These are phyloP conservation scores for Cercophora samala DNA, from an alignment of 495 filamentous ascomycete species.

Conservation along the genomic window DNA sequence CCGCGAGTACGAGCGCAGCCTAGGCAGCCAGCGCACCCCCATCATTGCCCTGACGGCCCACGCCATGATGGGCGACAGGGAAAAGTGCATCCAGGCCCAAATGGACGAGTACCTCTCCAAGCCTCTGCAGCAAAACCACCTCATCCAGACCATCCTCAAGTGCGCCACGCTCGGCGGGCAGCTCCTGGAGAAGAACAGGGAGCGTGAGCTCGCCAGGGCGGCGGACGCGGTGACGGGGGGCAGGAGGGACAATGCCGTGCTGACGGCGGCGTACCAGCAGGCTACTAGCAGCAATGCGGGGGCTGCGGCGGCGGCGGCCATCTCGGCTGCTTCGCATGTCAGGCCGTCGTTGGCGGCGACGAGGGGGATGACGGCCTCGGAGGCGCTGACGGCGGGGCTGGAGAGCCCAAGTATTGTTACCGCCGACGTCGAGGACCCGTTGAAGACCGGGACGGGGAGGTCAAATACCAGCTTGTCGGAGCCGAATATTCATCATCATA, in stretches of 20 bases:
- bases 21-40: conserved; percentile 75
- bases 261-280: conserved; percentile 25
- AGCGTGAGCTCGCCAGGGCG: conserved; percentile 43
- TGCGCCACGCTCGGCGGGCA: conserved; percentile 89
- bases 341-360: conserved; percentile 38
- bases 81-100: conserved; percentile 96
- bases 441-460: conserved; percentile 57
- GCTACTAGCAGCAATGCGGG: neutral
- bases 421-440: conserved; percentile 61
- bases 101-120: conserved; percentile 99
- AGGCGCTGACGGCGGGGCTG: conserved; percentile 49
- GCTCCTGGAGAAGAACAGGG: conserved; percentile 65
- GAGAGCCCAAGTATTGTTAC: conserved; percentile 62
- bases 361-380: conserved; percentile 63
- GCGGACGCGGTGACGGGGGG: conserved; percentile 35
- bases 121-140: conserved; percentile 93
- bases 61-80: conserved; percentile 97
- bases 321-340: conserved; percentile 7
- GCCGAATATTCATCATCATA: conserved; percentile 35
- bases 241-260: conserved; percentile 29
- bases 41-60: conserved; percentile 98
- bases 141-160: conserved; percentile 98
- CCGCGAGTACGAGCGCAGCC: conserved; percentile 82
- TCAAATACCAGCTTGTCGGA: conserved; percentile 36
- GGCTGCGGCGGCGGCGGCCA: conserved; percentile 21